Conservation (phyloP, 2,329 filamentous ascomycete species). For the Zymoseptoria crescenta region DNA sequence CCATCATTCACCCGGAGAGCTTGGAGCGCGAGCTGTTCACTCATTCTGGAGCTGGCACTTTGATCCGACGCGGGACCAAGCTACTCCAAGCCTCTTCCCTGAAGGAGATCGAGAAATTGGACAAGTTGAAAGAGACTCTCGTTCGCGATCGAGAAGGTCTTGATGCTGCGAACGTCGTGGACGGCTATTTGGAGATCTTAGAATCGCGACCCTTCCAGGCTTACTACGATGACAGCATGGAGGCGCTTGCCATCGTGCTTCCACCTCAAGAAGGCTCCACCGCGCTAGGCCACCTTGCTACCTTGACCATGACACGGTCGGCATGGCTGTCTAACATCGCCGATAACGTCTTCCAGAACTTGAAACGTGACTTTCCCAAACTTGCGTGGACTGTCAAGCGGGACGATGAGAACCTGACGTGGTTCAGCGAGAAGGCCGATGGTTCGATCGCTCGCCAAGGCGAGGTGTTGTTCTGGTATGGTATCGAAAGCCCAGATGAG, state of each 20-base stretch:
- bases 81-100: conserved; percentile 66
- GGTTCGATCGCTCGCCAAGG: conserved; percentile 73
- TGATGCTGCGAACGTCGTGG: conserved; percentile 74
- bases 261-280: conserved; percentile 59
- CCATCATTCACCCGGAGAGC: conserved; percentile 93
- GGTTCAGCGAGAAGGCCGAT: conserved; percentile 97
- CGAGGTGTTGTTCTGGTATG: conserved; percentile 95
- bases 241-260: conserved; percentile 81
- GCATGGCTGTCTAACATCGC: conserved; percentile 92
- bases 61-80: conserved; percentile 88
- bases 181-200: conserved; percentile 76
- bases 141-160: conserved; percentile 73
- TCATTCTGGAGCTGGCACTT: conserved; percentile 85
- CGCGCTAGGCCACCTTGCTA: conserved; percentile 76
- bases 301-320: conserved; percentile 85
- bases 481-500: conserved; percentile 71
- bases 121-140: conserved; percentile 72
- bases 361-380: conserved; percentile 88
- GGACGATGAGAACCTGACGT: conserved; percentile 91
- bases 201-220: conserved; percentile 75
- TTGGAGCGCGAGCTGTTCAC: conserved; percentile 96
- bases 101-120: conserved; percentile 65
- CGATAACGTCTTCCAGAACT: conserved; percentile 86
- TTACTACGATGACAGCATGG: conserved; percentile 91
- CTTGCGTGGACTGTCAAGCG: conserved; percentile 95